phyloP scores from a whole-genome alignment of 768 basidiomycete species.

The Pisolithus orientalis region DNA sequence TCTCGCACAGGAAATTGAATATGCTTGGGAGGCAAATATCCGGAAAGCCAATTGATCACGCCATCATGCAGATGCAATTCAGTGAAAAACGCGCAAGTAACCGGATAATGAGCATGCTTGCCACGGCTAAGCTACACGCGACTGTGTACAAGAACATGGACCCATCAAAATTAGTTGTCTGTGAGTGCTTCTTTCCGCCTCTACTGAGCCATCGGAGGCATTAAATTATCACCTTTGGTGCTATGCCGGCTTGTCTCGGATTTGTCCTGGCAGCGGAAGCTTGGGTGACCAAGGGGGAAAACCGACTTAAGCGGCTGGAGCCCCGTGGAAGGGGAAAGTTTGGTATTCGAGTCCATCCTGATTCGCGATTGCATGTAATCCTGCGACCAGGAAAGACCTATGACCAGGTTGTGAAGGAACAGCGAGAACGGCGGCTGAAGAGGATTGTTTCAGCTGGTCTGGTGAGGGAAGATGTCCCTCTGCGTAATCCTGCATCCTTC shows the following conservation, averaged over 20 bases:
- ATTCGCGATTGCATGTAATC: slow-evolving; percentile 68
- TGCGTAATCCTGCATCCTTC: slow-evolving; percentile 62
- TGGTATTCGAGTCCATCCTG: slow-evolving; percentile 73
- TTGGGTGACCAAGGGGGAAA: slow-evolving; percentile 87
- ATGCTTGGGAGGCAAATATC: slow-evolving; percentile 82
- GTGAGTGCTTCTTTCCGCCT: slow-evolving; percentile 44
- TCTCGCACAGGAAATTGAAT: slow-evolving; percentile 90
- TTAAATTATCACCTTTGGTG: background rate
- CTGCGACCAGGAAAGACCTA: slow-evolving; percentile 77
- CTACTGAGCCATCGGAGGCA: background rate
- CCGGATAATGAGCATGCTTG: slow-evolving; percentile 85
- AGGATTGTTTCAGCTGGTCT: slow-evolving; percentile 76
- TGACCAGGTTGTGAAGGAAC: slow-evolving; percentile 58
- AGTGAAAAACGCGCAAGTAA: slow-evolving; percentile 86
- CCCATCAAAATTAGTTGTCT: slow-evolving; percentile 67
- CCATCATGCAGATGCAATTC: slow-evolving; percentile 96
- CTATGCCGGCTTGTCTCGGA: slow-evolving; percentile 3
- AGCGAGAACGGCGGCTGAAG: slow-evolving; percentile 60
- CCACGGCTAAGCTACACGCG: slow-evolving; percentile 83
- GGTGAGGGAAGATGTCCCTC: slow-evolving; percentile 72
- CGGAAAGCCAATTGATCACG: slow-evolving; percentile 88
- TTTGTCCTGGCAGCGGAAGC: slow-evolving; percentile 59
- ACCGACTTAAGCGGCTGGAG: slow-evolving; percentile 60
- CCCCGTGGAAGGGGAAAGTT: slow-evolving; percentile 76
- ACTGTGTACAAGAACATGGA: slow-evolving; percentile 68